Evolutionary conservation across 768 basidiomycete species (phyloP), one percentile per base, ranked within the genome.

Genomic region (Tricholoma sp.): DNA sequence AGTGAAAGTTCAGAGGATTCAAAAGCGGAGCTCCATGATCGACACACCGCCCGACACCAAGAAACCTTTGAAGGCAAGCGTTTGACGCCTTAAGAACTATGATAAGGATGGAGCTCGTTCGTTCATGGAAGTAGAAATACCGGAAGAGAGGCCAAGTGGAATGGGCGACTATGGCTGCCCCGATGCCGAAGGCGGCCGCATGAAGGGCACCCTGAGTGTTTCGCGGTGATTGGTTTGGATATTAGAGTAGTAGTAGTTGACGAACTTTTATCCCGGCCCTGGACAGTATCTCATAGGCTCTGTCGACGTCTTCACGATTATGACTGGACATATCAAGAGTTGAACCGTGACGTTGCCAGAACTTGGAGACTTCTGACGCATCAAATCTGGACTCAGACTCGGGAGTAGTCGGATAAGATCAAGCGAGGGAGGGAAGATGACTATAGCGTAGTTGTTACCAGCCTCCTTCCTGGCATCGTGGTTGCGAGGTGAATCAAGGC

Each of bases 51-150:
- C 79, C 31, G 84, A 83, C 6, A 91, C 80, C 4, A 94, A 71
- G 67, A 91, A 94, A 1, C 79, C 83, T 69, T 94, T 94, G 76
- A 92, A 83, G 3, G 88, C 81, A 17, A 91, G 76, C 0, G 89
- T 88, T 68, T 92, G 91, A 18, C 86, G 83, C 59, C 91, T 92
- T 32, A 59, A 11, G 8, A 34, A 52, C 24, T 39, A 20, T 49
- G 55, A 54, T 33, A 29, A 57, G 24, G 32, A 20, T 57, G 31
- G 47, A n/a, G 37, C 47, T 17, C n/a, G n/a, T 31, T 41, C 24
- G 1, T 3, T 36, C 28, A 28, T 34, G 13, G 29, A 13, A 32
- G 37, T 17, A 20, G 28, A 15, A 37, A 29, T 77, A 88, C 88
- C 85, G 78, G 69, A 91, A 91, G 32, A 74, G 62, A 32, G 88